Base-by-base conservation (phyloP, 108 stramenopile species). In the Nitzschia palea region DNA sequence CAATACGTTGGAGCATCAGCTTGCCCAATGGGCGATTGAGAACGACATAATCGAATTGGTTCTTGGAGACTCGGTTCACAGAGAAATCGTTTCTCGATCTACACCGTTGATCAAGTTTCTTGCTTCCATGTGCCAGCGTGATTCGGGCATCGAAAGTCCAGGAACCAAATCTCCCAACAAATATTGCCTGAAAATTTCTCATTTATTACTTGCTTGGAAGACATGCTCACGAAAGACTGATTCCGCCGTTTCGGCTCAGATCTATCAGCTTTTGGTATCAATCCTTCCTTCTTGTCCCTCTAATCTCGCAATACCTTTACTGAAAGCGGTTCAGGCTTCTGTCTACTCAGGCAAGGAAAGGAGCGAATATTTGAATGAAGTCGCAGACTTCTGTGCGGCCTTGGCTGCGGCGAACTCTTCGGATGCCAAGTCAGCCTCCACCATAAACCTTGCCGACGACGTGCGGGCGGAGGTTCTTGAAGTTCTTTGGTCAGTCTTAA, bases 1-100 rank as follows among this genome's bases (percentile, higher is more conserved):
- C 48, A 80, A 85, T 52, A 92, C 91, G 0, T 51, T 94, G 44
- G 89, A 90, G 55, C 85, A 85, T 32, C 88, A 85, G 32, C 57
- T 94, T 35, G 87, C 89, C 4, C 74, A 82, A 70, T 94, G 92
- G 91, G 91, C 91, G 18, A 88, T 95, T 36, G 85, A 95, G 17
- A 90, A 95, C 59, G 67, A 67, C 40, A 86, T 95, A 34, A 84
- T 92, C 37, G 94, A 90, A 67, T 63, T 86, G 20, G 90, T 95
- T 18, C 69, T 95, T 33, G 90, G 90, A 27, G 88, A 83, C 67
- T 81, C 82, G 2, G 82, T 86, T 33, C 93, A 95, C 55, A 70
- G 90, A 51, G 93, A 95, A 70, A 81, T 95, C 40, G 93, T 95
- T 34, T 59, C 82, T 10, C 67, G 90, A 70, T 84, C 82, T 25